Base-by-base conservation (phyloP, 2,329 filamentous ascomycete genomes). In the Aspergillus carbonarius region DNA sequence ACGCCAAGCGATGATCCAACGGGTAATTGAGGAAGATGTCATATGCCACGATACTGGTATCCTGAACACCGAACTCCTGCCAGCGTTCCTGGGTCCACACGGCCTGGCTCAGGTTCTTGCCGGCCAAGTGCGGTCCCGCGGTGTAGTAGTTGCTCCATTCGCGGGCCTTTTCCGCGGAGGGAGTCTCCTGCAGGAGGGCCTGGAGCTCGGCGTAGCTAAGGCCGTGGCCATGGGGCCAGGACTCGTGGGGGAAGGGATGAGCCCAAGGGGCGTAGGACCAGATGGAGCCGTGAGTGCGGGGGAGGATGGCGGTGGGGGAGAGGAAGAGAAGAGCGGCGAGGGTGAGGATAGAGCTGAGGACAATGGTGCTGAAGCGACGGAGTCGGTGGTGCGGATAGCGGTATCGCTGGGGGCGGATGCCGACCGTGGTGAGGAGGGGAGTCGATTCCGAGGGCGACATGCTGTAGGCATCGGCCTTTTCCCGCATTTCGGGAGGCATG, bases 101-200 rank as follows among this genome's bases (percentile, higher is more conserved):
- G 3, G 88, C 89, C 77, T 92, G 89, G 51, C 88, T 91, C 60
- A 87, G 81, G 71, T 93, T 95, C 76, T 88, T 87, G 18, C 91
- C 90, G 0, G 88, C 89, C 50, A 93, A 76, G 75, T 93, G 91
- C 17, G 88, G 83, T 0, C 91, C 91, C 0, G 87, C 79, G 0
- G 90, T 90, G 68, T 93, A 93, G 72, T 93, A 93, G 61, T 80
- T 80, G 73, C 87, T 91, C 89, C 89, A 93, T 75, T 91, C 85
- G 62, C 84, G 81, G 8, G 83, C 84, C 62, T 83, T 83, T 15
- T 78, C 75, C 37, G 81, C 78, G 44, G 80, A 78, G 0, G 85
- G 85, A 1, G 83, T 86, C 13, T 77, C 74, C 5, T 79, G 72
- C 27, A 88, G 72, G 40, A 86, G 79, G 20, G 80, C 71, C 65